Percentiles rank a stretch among this genome's conserved stretches.
Conservation (phyloP, 2,329 filamentous ascomycete genomes). For the Sclerotinia nivalis region DNA sequence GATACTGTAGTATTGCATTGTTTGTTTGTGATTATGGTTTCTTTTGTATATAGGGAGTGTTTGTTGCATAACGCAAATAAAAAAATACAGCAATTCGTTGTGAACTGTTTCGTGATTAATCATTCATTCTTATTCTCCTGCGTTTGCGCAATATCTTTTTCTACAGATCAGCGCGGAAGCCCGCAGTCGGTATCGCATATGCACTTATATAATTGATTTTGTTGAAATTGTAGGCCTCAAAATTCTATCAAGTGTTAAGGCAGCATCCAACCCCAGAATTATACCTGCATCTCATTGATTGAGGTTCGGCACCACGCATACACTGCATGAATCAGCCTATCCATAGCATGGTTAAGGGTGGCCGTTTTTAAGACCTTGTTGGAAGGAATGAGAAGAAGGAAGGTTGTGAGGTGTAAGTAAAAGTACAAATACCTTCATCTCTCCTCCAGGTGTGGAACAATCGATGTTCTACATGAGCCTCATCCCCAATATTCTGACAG, state of each 20-base stretch:
- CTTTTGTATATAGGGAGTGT: background rate
- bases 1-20: background rate
- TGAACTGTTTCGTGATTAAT: background rate
- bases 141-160: background rate
- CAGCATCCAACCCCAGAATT: too few relatives aligned
- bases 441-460: background rate
- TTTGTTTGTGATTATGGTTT: background rate
- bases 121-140: background rate
- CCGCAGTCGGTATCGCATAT: background rate
- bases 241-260: background rate
- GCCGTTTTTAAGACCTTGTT: background rate
- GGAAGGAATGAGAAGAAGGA: background rate
- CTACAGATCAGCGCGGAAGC: background rate
- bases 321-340: slow-evolving; percentile 5
- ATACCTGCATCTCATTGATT: background rate
- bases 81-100: background rate
- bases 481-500: background rate
- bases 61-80: too few relatives aligned
- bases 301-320: background rate
- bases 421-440: background rate
- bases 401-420: background rate
- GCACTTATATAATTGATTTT: background rate
- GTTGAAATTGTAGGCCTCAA: background rate
- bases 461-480: background rate
- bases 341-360: background rate